A percentile compares a stretch with the other conserved stretches of the same genome.
Evolutionary conservation across 352 stramenopile species (phyloP).

Genomic region (Phytophthora pluvialis): DNA sequence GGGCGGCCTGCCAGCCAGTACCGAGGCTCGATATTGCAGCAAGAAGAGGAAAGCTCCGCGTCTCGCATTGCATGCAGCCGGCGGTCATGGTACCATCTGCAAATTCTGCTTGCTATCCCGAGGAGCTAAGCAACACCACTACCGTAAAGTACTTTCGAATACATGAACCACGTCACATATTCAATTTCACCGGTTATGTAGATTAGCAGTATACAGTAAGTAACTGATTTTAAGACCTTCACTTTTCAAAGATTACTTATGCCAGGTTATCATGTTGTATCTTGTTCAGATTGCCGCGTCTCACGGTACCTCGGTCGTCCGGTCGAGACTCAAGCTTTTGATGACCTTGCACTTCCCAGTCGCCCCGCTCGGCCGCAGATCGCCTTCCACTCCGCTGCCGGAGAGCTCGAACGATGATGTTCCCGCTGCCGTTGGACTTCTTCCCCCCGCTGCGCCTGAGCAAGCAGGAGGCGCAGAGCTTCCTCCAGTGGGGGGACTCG

Average conservation of each 20-base stretch:
- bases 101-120: slow-evolving; percentile 16
- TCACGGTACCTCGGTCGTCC: slow-evolving; percentile 10
- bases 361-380: slow-evolving; percentile 11
- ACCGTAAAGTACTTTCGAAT: neutral
- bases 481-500: slow-evolving; percentile 69
- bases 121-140: slow-evolving; percentile 2
- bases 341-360: slow-evolving; percentile 22
- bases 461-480: slow-evolving; percentile 49
- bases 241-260: neutral
- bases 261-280: neutral
- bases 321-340: slow-evolving; percentile 21
- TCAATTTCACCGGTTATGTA: neutral
- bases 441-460: slow-evolving; percentile 63
- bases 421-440: slow-evolving; percentile 67
- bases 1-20: slow-evolving; percentile 1
- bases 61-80: slow-evolving; percentile 5
- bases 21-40: neutral
- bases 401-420: slow-evolving; percentile 34
- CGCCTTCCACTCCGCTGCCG: neutral
- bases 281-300: neutral
- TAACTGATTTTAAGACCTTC: neutral
- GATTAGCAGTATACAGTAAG: no score
- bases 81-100: slow-evolving; percentile 17
- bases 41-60: neutral
- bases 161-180: no score